phyloP scores from a whole-genome alignment of 164 flowering plant genomes.

The Berberis thunbergii region DNA sequence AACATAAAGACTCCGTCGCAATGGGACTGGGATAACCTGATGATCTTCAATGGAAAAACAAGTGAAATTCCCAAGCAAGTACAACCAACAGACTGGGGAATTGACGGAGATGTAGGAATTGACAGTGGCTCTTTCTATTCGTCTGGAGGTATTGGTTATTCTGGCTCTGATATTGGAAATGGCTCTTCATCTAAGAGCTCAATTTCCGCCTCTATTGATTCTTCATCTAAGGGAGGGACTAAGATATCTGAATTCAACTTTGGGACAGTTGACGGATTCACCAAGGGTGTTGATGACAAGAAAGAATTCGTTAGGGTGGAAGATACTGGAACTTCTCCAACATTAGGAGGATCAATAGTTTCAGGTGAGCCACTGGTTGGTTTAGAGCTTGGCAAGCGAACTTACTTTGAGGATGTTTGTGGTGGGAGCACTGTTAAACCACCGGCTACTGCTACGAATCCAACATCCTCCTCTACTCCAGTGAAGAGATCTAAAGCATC shows the following conservation, averaged over 20 bases:
- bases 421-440: slow-evolving; percentile 25
- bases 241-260: slow-evolving; percentile 30
- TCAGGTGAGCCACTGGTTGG: slow-evolving; percentile 61
- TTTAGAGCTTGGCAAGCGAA: slow-evolving; percentile 72
- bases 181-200: slow-evolving; percentile 56
- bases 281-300: slow-evolving; percentile 20
- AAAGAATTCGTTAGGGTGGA: slow-evolving; percentile 25
- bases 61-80: slow-evolving; percentile 26
- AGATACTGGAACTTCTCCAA: slow-evolving; percentile 28
- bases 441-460: slow-evolving; percentile 25
- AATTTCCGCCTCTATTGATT: slow-evolving; percentile 52
- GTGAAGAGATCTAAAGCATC: slow-evolving; percentile 43
- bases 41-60: slow-evolving; percentile 24
- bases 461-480: slow-evolving; percentile 22
- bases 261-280: slow-evolving; percentile 19
- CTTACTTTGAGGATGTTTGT: slow-evolving; percentile 59
- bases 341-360: slow-evolving; percentile 37
- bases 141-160: slow-evolving; percentile 35
- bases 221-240: slow-evolving; percentile 39
- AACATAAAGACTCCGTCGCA: slow-evolving; percentile 30
- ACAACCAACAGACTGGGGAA: slow-evolving; percentile 37
- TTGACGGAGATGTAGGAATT: slow-evolving; percentile 40
- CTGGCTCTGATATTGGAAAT: slow-evolving; percentile 45
- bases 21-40: slow-evolving; percentile 53
- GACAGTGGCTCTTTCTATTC: slow-evolving; percentile 40